Evolutionary conservation across 345 rosid genomes (phyloP).

Genomic region (Bruguiera gymnorhiza): DNA sequence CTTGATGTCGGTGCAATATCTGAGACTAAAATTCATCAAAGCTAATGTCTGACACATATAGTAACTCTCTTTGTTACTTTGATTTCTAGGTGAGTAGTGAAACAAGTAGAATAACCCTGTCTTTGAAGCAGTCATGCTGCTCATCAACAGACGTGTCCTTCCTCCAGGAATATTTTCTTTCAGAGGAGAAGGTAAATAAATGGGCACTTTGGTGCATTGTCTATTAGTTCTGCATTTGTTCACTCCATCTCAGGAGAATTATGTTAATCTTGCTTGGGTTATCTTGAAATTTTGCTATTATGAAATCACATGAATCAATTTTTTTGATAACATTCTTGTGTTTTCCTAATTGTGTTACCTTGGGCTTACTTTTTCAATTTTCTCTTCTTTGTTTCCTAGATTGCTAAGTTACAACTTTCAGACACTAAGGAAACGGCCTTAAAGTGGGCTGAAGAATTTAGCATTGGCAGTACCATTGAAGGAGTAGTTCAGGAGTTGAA

Average conservation of each 20-base stretch:
- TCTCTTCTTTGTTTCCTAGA: constrained; percentile 38
- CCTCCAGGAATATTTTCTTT: constrained; percentile 62
- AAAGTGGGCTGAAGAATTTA: constrained; percentile 72
- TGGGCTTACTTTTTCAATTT: not conserved
- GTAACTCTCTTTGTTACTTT: constrained; percentile 5
- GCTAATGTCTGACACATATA: constrained; percentile 8
- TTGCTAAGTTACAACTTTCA: constrained; percentile 60
- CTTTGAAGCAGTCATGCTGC: constrained; percentile 85
- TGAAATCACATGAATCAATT: too few species aligned
- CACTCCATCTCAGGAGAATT: too few species aligned
- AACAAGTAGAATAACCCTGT: constrained; percentile 66
- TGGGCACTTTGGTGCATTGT: too few species aligned
- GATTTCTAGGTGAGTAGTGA: constrained; percentile 64
- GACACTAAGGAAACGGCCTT: constrained; percentile 41
- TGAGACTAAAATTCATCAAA: constrained; percentile 15
- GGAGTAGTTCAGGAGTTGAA: constrained; percentile 71
- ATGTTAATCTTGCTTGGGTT: too few species aligned
- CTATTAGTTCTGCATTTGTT: too few species aligned
- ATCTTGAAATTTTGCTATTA: too few species aligned
- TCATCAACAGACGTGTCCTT: constrained; percentile 77
- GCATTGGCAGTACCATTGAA: constrained; percentile 61
- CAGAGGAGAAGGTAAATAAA: constrained; percentile 71
- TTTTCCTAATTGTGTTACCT: not conserved
- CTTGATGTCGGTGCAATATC: constrained; percentile 59
- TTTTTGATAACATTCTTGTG: not conserved